Evolutionary conservation across 768 basidiomycete species (phyloP), one percentile per base, ranked within the genome.

Genomic region (Kwoniella sp.): DNA sequence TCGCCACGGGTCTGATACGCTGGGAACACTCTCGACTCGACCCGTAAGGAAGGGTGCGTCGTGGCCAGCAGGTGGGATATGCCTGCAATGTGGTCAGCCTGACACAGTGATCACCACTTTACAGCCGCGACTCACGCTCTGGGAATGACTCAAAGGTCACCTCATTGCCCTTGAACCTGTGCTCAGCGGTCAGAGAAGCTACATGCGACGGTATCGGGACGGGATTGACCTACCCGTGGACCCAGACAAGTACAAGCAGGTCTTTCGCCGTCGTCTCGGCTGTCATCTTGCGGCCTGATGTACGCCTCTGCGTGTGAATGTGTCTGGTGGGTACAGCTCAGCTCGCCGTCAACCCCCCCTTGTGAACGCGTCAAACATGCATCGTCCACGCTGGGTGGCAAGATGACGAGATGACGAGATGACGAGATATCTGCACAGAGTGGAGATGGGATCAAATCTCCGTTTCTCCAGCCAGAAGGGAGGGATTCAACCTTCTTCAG

Each of bases 1-100:
- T 91, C 85, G 37, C 91, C 91, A 74, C 89, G 90, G 6, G 91
- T 93, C 86, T 95, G 87, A 62, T 93, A 96, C 1, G 83, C 84
- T 20, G 91, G 91, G 66, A 93, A 95, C 12, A 89, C 78, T n/a
- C 84, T 74, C 55, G 81, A 85, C 69, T 92, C 87, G 9, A 87
- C 82, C 27, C 67, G 66, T 4, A 82, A 74, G 32, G 80, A 76
- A 2, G 76, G 70, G 22, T 87, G 76, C 0, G 82, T 84, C 63
- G 86, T 81, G 6, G 83, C 76, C 4, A 93, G 77, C 36, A 89
- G 74, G 65, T 93, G 88, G 53, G 82, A 81, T 25, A 96, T 76
- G 45, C 71, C 64, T 66, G 12, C 23, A n/a, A n/a, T n/a, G n/a
- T n/a, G n/a, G n/a, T n/a, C n/a, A n/a, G n/a, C n/a, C n/a, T n/a